These are phyloP conservation scores for Nakazawaea holstii DNA, from an alignment of 805 yeast genomes.

Conservation along the genomic window DNA sequence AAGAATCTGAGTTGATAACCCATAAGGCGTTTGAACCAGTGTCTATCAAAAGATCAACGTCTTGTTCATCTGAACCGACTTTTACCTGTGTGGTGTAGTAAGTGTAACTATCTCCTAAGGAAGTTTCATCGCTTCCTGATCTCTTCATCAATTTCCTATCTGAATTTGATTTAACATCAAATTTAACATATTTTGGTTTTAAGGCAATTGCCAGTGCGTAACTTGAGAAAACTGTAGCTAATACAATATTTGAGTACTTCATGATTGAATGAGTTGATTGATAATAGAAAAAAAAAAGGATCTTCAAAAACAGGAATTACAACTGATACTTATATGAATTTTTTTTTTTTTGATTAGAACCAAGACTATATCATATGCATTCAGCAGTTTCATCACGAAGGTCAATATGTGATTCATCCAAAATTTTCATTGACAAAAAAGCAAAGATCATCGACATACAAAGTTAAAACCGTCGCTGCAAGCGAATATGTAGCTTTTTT, in stretches of 20 bases:
- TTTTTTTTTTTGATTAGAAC: no score
- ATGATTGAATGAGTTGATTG: not conserved
- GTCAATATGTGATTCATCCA: no score
- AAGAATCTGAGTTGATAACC: slow-evolving; percentile 45
- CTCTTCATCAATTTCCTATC: not conserved
- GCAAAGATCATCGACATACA: no score
- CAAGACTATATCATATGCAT: no score
- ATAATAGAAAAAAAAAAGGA: no score
- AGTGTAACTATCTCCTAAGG: slow-evolving; percentile 30
- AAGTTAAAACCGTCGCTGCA: no score
- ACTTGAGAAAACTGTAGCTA: not conserved
- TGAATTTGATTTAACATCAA: slow-evolving; percentile 1
- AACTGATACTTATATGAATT: no score
- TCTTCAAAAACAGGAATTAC: no score
- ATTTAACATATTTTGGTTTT: slow-evolving; percentile 8
- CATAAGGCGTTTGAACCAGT: slow-evolving; percentile 76
- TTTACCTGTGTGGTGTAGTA: slow-evolving; percentile 40
- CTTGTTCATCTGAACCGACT: slow-evolving; percentile 56
- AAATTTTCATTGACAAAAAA: no score
- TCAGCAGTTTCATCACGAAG: no score
- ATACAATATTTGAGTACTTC: not conserved
- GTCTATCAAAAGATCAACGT: slow-evolving; percentile 52
- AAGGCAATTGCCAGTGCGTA: not conserved
- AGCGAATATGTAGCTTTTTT: no score
- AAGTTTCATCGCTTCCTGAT: slow-evolving; percentile 24